Conservation (phyloP, 2,329 filamentous ascomycete genomes). For the Phaeosphaeriaceae sp. region DNA sequence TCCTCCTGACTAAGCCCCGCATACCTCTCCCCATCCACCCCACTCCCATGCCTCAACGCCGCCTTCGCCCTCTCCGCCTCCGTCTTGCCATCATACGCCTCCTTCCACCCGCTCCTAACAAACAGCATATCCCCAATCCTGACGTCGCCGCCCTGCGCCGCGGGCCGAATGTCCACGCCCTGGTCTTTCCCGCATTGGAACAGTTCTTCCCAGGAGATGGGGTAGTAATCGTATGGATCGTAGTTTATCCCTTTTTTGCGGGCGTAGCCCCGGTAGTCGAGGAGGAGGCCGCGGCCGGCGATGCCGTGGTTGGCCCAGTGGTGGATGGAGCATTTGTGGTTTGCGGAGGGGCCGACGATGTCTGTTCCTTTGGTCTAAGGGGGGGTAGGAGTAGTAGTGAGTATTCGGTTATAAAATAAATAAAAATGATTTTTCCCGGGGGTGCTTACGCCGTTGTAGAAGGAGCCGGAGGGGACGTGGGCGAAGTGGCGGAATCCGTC, state of each 20-base stretch:
- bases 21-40: constrained; percentile 48
- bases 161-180: constrained; percentile 65
- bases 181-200: constrained; percentile 65
- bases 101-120: constrained; percentile 67
- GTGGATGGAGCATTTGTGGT: constrained; percentile 54
- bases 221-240: constrained; percentile 51
- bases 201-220: constrained; percentile 56
- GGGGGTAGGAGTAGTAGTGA: too few relatives aligned
- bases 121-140: constrained; percentile 70
- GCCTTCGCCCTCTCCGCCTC: constrained; percentile 42
- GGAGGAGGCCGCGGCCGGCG: constrained; percentile 52
- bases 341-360: constrained; percentile 48
- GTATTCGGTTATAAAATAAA: neutral
- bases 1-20: constrained; percentile 61
- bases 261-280: constrained; percentile 53
- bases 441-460: constrained; percentile 53
- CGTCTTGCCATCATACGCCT: constrained; percentile 59
- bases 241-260: constrained; percentile 51
- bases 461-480: constrained; percentile 46
- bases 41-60: constrained; percentile 53
- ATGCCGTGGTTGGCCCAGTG: constrained; percentile 55
- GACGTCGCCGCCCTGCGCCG: constrained; percentile 61
- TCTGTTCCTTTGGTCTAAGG: constrained; percentile 49
- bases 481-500: constrained; percentile 56
- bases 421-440: too few relatives aligned